Evolutionary conservation across 805 yeast species (phyloP), one percentile per base, ranked within the genome.

Genomic region (Zygoascus ofunaensis): DNA sequence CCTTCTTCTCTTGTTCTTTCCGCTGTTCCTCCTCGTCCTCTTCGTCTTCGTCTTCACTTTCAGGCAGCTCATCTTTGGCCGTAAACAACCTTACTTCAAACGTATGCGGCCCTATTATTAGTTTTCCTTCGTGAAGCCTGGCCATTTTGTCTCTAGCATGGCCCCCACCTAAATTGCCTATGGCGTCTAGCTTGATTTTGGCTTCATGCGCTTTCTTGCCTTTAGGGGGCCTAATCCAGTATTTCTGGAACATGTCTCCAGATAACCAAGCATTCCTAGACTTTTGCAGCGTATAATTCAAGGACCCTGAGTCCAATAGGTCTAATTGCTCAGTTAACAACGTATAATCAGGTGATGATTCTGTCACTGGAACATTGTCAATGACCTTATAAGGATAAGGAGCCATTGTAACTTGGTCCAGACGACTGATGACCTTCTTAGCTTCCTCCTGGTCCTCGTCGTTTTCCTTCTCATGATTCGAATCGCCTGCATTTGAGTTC

Each of bases 121-220:
- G 63, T 1, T 68, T 64, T 48, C 89, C 78, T 53, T 89, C 96
- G 53, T 90, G 77, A 45, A 92, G 66, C 58, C 87, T 87, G 48
- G 87, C 81, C 95, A 89, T 87, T 45, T 79, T 79, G 51, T 90
- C 97, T 54, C 94, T 68, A 3, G 84, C 81, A 57, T 75, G 77
- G n/a, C 58, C 63, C 54, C 65, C 72, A 35, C 64, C 62, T 8
- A n/a, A 20, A 10, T 37, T 37, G 10, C 41, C 41, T 10, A 26
- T 24, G 12, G 41, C 41, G 22, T 37, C 23, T 18, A 37, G 41
- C 15, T 37, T 26, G 45, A 69, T 17, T 71, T 8, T 15, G n/a
- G 19, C 34, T 23, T 33, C 32, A 49, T 66, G 55, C 48, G 69
- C 59, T 59, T 66, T 76, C 44, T 70, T 72, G 49, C 79, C 73